Evolutionary conservation across 2,329 filamentous ascomycete genomes (phyloP), one percentile per base, ranked within the genome.

Genomic region (Cladosporium sp.): DNA sequence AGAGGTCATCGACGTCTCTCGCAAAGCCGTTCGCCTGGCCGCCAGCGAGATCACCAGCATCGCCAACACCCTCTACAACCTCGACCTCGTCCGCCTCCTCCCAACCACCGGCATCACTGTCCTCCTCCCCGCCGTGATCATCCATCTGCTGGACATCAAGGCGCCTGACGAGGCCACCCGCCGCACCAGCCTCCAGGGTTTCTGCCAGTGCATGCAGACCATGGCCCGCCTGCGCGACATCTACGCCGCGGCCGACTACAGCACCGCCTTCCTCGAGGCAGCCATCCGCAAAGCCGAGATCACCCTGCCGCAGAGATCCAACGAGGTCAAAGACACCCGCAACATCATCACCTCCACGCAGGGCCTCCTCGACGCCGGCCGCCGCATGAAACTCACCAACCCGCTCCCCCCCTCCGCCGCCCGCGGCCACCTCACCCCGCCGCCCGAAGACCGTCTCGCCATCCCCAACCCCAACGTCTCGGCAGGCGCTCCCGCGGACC

Each of bases 241-340:
- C 31, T 96, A 97, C 64, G 85, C 90, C 0, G 90, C 91, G 0
- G 92, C 92, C n/a, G 91, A 96, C 69, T 95, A 93, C 63, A 90
- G 89, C n/a, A 92, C 88, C 1, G 88, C 88, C 2, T 96, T 96
- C 74, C 78, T 96, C n/a, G 89, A 95, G 66, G 89, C 90, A 1
- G 89, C 90, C 1, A 86, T 95, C 57, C 84, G 87, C 57, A 95
- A 95, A 73, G 89, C 89, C 8, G 84, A 87, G 53, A 90, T 93
- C 57, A 83, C 87, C 52, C 75, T 89, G 37, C 80, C 79, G 2
- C 64, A 66, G 49, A 64, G 63, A 49, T 43, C 62, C 31, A 59
- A 63, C 35, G 62, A 66, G 49, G 51, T 65, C 42, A 64, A 64
- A 44, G 61, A 66, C 52, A 59, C 61, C 11, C 56, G 61, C 38